Evolutionary conservation across 2,329 filamentous ascomycete genomes (phyloP).

Genomic region (Scedosporium apiospermum): DNA sequence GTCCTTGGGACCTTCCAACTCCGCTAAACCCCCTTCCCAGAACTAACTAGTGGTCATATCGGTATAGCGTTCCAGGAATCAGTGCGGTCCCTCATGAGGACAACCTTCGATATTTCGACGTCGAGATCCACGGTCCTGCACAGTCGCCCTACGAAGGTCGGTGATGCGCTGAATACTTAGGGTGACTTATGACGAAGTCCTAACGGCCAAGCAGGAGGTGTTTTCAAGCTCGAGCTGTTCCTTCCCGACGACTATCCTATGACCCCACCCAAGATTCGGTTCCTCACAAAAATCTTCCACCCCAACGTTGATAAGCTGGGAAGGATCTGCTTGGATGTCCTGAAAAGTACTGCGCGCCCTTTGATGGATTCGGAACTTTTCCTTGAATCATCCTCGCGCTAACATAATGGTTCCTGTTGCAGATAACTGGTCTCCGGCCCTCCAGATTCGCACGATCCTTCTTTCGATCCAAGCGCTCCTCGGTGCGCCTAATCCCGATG

Average conservation of each 20-base stretch:
- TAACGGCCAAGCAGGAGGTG: slow-evolving; percentile 43
- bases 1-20: slow-evolving; percentile 19
- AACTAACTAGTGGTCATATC: neutral
- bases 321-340: slow-evolving; percentile 90
- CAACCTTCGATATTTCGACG: slow-evolving; percentile 96
- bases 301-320: slow-evolving; percentile 98
- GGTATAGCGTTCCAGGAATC: slow-evolving; percentile 78
- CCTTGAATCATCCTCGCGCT: neutral
- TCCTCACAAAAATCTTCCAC: slow-evolving; percentile 98
- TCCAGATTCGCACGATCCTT: slow-evolving; percentile 97
- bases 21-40: neutral
- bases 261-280: slow-evolving; percentile 97
- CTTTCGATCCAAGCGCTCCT: slow-evolving; percentile 95
- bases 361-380: neutral
- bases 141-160: slow-evolving; percentile 92
- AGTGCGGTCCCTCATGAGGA: slow-evolving; percentile 93
- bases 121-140: slow-evolving; percentile 85
- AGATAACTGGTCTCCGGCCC: slow-evolving; percentile 98
- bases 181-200: neutral
- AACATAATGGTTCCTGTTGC: slow-evolving; percentile 7
- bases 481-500: slow-evolving; percentile 93
- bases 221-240: slow-evolving; percentile 96
- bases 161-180: neutral
- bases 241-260: slow-evolving; percentile 98
- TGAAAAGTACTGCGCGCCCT: slow-evolving; percentile 62